Percentiles rank a stretch among this genome's conserved stretches.
Evolutionary conservation across 2,329 filamentous ascomycete species (phyloP).

Genomic region (Sporothrix schenckii): DNA sequence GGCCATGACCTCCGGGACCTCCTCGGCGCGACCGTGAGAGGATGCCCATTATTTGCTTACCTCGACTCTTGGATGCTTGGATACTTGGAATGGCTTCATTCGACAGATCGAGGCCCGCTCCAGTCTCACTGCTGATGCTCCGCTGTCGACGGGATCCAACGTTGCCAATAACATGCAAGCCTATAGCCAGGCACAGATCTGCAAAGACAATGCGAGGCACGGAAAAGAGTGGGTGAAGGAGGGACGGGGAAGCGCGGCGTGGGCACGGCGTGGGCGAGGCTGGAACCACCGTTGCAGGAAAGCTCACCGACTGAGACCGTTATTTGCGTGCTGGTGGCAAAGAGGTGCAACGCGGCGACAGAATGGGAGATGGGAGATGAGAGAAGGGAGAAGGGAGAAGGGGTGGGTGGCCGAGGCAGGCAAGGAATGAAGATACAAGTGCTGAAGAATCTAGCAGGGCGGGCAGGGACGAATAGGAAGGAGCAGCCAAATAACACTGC

Average conservation of each 20-base stretch:
- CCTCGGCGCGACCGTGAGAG: no score
- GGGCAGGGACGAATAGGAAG: slow-evolving; percentile 4
- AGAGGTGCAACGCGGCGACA: background rate
- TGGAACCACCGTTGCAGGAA: background rate
- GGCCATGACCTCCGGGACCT: no score
- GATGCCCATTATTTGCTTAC: background rate
- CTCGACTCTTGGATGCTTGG: background rate
- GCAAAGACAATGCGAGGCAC: slow-evolving; percentile 15
- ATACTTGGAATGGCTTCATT: background rate
- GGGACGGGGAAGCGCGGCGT: background rate
- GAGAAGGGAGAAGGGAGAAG: background rate
- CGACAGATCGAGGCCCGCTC: background rate
- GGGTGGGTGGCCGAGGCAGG: background rate
- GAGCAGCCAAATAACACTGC: slow-evolving; percentile 15
- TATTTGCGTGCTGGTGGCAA: background rate
- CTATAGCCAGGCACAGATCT: background rate
- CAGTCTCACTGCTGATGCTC: slow-evolving; percentile 3
- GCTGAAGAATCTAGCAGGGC: background rate
- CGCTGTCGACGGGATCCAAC: background rate
- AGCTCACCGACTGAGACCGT: background rate
- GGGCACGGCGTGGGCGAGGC: background rate
- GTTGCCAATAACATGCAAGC: background rate
- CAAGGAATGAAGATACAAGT: background rate
- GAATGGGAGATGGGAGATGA: no score
- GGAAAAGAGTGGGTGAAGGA: background rate